Evolutionary conservation across 2,329 filamentous ascomycete species (phyloP), one percentile per base, ranked within the genome.

Genomic region (Karstenula rhodostoma): DNA sequence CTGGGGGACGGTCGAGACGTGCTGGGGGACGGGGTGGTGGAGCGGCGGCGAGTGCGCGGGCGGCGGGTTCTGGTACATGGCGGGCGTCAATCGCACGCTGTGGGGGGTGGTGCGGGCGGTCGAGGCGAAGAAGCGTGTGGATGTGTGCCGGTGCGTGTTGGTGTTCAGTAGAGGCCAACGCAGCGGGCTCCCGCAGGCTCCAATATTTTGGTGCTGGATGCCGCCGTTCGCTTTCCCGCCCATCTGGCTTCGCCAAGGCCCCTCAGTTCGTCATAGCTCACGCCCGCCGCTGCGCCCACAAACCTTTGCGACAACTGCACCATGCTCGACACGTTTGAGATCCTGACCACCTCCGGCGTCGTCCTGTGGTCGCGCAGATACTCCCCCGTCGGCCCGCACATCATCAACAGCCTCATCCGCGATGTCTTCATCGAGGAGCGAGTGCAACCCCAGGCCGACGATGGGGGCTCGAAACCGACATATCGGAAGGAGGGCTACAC

Each of bases 371-470:
- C 94, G 63, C 90, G 91, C 76, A 90, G 89, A 27, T 97, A 94
- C 77, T 88, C 90, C 57, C 86, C 90, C 2, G 88, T 96, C 74
- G 93, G 89, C 76, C 87, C 91, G 46, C 89, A 90, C 70, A 85
- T 97, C 66, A 89, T 99, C 83, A 97, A 99, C 83, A 91, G 88
- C 82, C 90, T 99, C 78, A 97, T 99, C 80, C 89, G 90, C 77
- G 93, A 98, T 79, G 92, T 97, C 75, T 97, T 99, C 77, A 97
- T 99, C 74, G 95, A 99, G 81, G 94, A 97, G 83, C 94, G 92
- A 78, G 86, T 87, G 61, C 85, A 88, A 59, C 84, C 84, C 53
- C 83, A 85, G 56, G 83, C 86, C 57, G 83, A 88, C 55, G 87
- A 87, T 66, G 85, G 88, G 15, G 82, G 86, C 17, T 82, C 80